Base-by-base conservation (phyloP, 2,329 filamentous ascomycete genomes). In the Venturiaceae sp. region DNA sequence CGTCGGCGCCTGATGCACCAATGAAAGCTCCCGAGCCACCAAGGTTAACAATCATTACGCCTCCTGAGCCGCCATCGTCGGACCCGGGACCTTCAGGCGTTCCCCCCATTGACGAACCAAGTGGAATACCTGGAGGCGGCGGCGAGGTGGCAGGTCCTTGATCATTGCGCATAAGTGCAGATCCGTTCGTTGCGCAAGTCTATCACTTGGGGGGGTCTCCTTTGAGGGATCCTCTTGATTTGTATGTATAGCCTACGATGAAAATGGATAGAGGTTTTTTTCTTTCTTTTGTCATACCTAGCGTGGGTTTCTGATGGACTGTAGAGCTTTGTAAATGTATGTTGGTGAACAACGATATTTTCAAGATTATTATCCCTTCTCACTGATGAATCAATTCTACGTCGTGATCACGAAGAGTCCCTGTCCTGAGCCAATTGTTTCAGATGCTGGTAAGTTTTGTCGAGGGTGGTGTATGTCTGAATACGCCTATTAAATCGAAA, bases 21-120 rank as follows among this genome's bases (percentile, higher is more conserved):
- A 84, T 92, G 70, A 86, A 88, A 67, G 72, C 92, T 16, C 90
- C 90, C 0, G 81, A 81, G 53, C 30, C 37, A 21, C 9, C 23
- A 30, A 55, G 30, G 19, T 14, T 33, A 19, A n/a, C 39, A 16
- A 16, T 23, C 37, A 16, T 56, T 5, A 39, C 19, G 30, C 47
- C 47, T 3, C n/a, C 14, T 39, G 19, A 5, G 26, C 32, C 57
- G 21, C 57, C 57, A 23, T 9, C 9, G 11, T 8, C 21, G 26
- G 34, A 23, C 1, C 11, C 53, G 23, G 16, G 19, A 7, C 23
- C 16, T 16, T 26, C 44, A n/a, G 44, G 44, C 5, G 28, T 50
- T 13, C 44, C 44, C 30, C 34, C 53, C 16, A 21, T 41, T 5
- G 53, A 26, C 30, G 53, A 56, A n/a, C 53, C 53, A 32, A 56